Percentiles rank a stretch among this genome's conserved stretches.
Conservation (phyloP, 1,284 basidiomycete genomes). For the Pyrrhoderma noxium region DNA sequence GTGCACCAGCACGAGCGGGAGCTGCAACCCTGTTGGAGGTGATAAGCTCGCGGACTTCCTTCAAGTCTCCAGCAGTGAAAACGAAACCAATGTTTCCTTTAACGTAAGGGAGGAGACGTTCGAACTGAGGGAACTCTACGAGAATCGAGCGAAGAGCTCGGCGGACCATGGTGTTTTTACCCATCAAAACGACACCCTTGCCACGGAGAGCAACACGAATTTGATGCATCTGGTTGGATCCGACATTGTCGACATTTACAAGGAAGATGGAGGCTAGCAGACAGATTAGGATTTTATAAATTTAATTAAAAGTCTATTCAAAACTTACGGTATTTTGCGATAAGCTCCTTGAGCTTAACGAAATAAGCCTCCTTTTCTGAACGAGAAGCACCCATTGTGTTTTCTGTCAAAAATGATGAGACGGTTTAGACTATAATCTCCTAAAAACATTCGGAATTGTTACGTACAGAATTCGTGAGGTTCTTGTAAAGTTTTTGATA, state of each 20-base stretch:
- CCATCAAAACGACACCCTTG: constrained; percentile 97
- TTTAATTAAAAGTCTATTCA: neutral
- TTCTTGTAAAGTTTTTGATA: constrained; percentile 23
- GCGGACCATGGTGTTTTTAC: constrained; percentile 99
- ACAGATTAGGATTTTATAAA: neutral
- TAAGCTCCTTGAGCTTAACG: constrained; percentile 87
- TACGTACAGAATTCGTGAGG: constrained; percentile 2
- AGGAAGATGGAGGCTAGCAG: constrained; percentile 89
- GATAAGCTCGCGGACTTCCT: constrained; percentile 91
- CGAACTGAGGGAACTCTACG: constrained; percentile 86
- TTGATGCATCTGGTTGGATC: constrained; percentile 99
- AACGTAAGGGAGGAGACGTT: constrained; percentile 93
- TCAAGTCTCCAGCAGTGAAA: constrained; percentile 90
- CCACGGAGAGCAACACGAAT: constrained; percentile 96
- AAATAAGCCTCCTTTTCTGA: constrained; percentile 94
- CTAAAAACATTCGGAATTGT: neutral
- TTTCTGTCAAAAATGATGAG: constrained; percentile 1
- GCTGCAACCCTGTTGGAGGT: constrained; percentile 96
- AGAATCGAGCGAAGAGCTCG: constrained; percentile 92
- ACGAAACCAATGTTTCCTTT: constrained; percentile 99
- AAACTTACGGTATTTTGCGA: constrained; percentile 83
- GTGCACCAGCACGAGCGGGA: constrained; percentile 96
- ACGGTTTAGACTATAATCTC: neutral
- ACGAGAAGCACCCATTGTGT: constrained; percentile 85
- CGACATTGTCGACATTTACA: constrained; percentile 99